phyloP scores from a whole-genome alignment of 306 rosid genomes.

The Oemleria cerasiformis region DNA sequence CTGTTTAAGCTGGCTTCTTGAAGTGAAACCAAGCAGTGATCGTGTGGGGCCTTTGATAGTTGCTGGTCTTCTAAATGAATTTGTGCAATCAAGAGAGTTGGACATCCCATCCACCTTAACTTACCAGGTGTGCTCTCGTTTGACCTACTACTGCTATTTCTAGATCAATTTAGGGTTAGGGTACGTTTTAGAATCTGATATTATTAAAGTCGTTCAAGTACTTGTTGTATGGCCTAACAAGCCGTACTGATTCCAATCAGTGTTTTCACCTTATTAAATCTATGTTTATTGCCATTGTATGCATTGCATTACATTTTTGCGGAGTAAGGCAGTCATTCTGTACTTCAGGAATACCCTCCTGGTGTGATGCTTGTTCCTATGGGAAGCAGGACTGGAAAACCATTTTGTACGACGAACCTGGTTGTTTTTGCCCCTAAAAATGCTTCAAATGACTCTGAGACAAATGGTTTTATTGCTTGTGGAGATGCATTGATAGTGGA shows the following conservation, averaged over 20 bases:
- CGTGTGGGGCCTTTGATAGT: slow-evolving; percentile 69
- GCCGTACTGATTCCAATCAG: neutral
- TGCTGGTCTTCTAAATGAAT: slow-evolving; percentile 54
- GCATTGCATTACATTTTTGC: neutral
- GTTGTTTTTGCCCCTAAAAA: slow-evolving; percentile 64
- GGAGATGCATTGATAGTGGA: slow-evolving; percentile 92
- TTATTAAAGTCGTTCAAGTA: no score
- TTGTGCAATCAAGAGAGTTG: slow-evolving; percentile 34
- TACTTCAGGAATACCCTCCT: slow-evolving; percentile 77
- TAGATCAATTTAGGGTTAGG: no score
- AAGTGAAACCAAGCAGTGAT: slow-evolving; percentile 49
- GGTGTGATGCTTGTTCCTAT: slow-evolving; percentile 69
- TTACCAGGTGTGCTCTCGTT: slow-evolving; percentile 52
- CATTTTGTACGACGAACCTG: slow-evolving; percentile 78
- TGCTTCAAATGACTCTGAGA: slow-evolving; percentile 31
- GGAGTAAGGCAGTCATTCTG: neutral
- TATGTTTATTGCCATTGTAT: neutral
- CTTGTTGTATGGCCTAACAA: no score
- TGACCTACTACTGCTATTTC: no score
- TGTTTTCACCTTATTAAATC: neutral
- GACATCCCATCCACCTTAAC: slow-evolving; percentile 38
- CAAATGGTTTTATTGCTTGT: slow-evolving; percentile 41
- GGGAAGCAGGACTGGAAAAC: slow-evolving; percentile 68
- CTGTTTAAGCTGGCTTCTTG: slow-evolving; percentile 66
- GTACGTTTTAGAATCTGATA: no score